Percentiles rank a stretch among this genome's conserved stretches.
Evolutionary conservation across 164 flowering plant genomes (phyloP).

Genomic region (Kalanchoe fedtschenkoi): DNA sequence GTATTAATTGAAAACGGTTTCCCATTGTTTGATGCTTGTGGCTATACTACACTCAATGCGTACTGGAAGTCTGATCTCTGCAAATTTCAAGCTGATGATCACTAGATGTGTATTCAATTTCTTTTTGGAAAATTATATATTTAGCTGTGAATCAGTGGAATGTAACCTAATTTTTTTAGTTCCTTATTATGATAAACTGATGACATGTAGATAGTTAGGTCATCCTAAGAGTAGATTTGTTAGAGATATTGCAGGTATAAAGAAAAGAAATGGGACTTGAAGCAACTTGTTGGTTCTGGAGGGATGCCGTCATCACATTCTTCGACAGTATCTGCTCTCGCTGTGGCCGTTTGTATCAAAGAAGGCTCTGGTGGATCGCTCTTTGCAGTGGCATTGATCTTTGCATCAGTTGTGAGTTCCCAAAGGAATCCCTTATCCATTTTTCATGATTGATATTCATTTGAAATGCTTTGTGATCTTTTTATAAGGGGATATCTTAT

Average conservation of each 20-base stretch:
- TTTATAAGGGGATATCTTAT: not conserved
- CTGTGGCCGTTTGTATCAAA: conserved; percentile 62
- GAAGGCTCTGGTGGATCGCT: conserved; percentile 76
- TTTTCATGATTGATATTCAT: not conserved
- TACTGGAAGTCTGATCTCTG: no score
- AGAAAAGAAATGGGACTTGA: conserved; percentile 75
- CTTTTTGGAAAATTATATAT: no score
- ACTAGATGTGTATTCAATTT: not conserved
- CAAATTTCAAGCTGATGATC: no score
- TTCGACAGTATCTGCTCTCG: conserved; percentile 84
- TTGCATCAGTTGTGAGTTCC: conserved; percentile 69
- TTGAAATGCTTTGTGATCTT: not conserved
- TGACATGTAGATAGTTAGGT: not conserved
- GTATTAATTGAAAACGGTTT: no score
- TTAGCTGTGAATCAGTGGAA: no score
- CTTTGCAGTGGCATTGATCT: conserved; percentile 58
- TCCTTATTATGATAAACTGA: not conserved
- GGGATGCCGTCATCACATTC: conserved; percentile 99
- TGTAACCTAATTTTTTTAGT: not conserved
- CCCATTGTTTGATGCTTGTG: no score
- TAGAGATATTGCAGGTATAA: conserved; percentile 53
- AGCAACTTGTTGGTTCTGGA: conserved; percentile 70
- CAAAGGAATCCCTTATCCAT: not conserved
- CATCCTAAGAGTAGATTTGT: not conserved
- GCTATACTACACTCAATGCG: no score